Base-by-base conservation (phyloP, 2,329 filamentous ascomycete species). In the Fusarium subglutinans region DNA sequence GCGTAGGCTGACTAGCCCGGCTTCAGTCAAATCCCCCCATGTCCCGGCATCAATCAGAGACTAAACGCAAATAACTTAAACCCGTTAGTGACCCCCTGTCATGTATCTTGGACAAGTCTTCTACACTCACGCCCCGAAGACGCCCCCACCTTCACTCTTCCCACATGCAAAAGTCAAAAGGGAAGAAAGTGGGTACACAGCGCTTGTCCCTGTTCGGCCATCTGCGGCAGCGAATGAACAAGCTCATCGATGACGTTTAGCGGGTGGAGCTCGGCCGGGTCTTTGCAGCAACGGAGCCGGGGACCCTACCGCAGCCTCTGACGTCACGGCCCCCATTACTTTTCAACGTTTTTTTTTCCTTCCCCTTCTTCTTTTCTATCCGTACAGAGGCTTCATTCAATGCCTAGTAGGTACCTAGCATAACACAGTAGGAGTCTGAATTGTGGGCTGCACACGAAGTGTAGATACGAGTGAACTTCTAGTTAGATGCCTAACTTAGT, bases 321-420 rank as follows among this genome's bases (percentile, higher is more conserved):
- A 80, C 79, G 79, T 80, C 79, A 80, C 26, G n/a, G 41, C 18
- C 66, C 54, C 50, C 70, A 53, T 60, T 8, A n/a, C 55, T 38
- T 35, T 54, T 30, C 64, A 72, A 72, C 70, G 69, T 38, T 57
- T 73, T 60, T 35, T 24, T 73, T 41, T 17, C 12, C 14, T 50
- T 40, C 63, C 35, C 35, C 17, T 37, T 44, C 48, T 69, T 57
- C n/a, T 35, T 13, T 14, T 57, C 48, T 60, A 37, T 15, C 33
- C 33, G 33, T 35, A 15, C 33, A 64, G 51, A 22, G 41, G 44
- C 41, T 47, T 22, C 43, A 35, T 47, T 22, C 43, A 35, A 41
- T 55, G 24, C 22, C 45, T 59, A 30, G 33, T 35, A 35, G 33
- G 33, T 15, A 35, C 33, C 14, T 35, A 35, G 45, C 40, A 56